Conservation (phyloP, 2,329 filamentous ascomycete genomes). For the Fusarium penzigii region DNA sequence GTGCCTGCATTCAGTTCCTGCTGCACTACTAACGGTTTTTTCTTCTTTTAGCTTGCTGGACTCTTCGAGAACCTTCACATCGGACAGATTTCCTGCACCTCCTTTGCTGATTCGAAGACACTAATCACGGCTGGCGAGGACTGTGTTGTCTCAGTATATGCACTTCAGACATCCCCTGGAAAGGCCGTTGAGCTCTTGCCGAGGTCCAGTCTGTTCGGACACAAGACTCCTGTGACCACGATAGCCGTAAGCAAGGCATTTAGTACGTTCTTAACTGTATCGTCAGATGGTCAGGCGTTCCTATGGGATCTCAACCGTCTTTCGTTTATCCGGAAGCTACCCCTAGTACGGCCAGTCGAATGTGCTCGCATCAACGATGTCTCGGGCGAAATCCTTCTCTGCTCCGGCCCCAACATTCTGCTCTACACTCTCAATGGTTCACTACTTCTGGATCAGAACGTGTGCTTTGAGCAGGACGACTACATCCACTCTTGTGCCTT, state of each 20-base stretch:
- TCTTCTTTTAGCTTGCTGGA: slow-evolving; percentile 69
- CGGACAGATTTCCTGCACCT: slow-evolving; percentile 79
- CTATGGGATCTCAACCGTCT: slow-evolving; percentile 94
- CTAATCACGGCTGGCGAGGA: slow-evolving; percentile 91
- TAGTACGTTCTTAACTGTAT: slow-evolving; percentile 82
- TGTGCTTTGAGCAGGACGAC: slow-evolving; percentile 72
- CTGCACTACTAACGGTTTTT: neutral
- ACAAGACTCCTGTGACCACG: slow-evolving; percentile 78
- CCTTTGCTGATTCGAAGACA: slow-evolving; percentile 87
- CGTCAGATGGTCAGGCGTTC: slow-evolving; percentile 77
- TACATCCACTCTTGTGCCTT: slow-evolving; percentile 81
- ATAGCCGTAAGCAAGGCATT: slow-evolving; percentile 87
- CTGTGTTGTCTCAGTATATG: slow-evolving; percentile 86
- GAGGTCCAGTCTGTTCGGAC: slow-evolving; percentile 82
- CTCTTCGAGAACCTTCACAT: slow-evolving; percentile 94
- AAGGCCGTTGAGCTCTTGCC: slow-evolving; percentile 79
- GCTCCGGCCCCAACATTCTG: slow-evolving; percentile 71
- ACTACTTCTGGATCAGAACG: slow-evolving; percentile 76
- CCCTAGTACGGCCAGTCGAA: slow-evolving; percentile 59
- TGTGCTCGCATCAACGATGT: slow-evolving; percentile 88
- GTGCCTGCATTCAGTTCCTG: neutral
- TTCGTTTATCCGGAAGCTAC: slow-evolving; percentile 78
- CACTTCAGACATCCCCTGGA: slow-evolving; percentile 60
- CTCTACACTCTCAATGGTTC: slow-evolving; percentile 89
- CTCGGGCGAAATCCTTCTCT: slow-evolving; percentile 85